Evolutionary conservation across 345 rosid species (phyloP).

Genomic region (Erysimum cheiranthoides): DNA sequence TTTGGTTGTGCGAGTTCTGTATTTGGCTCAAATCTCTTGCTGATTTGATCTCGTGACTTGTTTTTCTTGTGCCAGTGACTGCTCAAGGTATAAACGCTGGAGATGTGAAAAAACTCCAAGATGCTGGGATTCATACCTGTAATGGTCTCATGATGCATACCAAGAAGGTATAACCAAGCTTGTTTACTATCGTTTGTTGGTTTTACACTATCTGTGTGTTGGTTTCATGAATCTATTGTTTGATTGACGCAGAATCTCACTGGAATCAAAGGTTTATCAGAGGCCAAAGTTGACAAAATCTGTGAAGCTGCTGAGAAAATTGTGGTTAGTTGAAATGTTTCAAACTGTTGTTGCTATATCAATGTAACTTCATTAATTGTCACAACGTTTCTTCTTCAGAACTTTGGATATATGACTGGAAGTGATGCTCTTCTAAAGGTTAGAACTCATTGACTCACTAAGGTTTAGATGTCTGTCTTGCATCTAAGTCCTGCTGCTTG

Average conservation of each 20-base stretch:
- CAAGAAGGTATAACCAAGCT: constrained; percentile 62
- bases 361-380: not conserved
- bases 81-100: constrained; percentile 91
- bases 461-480: not conserved
- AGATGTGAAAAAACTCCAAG: constrained; percentile 90
- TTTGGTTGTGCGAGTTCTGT: constrained; percentile 20
- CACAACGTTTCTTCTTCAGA: constrained; percentile 49
- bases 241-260: constrained; percentile 65
- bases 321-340: constrained; percentile 64
- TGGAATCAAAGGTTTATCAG: constrained; percentile 94
- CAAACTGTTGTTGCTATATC: not conserved
- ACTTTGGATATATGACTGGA: constrained; percentile 87
- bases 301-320: constrained; percentile 97
- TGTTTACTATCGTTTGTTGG: constrained; percentile 1
- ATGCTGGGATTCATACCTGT: constrained; percentile 95
- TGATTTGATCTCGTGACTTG: not conserved
- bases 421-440: constrained; percentile 90
- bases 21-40: constrained; percentile 11
- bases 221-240: constrained; percentile 13
- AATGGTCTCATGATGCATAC: constrained; percentile 99
- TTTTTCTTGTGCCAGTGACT: constrained; percentile 54
- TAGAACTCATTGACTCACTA: constrained; percentile 41
- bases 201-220: not conserved
- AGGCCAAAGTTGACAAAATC: constrained; percentile 96
- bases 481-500: constrained; percentile 7